These are phyloP conservation scores for sunflower (Helianthus annuus) DNA, from an alignment of 129 eudicot genomes.

Conservation along the genomic window DNA sequence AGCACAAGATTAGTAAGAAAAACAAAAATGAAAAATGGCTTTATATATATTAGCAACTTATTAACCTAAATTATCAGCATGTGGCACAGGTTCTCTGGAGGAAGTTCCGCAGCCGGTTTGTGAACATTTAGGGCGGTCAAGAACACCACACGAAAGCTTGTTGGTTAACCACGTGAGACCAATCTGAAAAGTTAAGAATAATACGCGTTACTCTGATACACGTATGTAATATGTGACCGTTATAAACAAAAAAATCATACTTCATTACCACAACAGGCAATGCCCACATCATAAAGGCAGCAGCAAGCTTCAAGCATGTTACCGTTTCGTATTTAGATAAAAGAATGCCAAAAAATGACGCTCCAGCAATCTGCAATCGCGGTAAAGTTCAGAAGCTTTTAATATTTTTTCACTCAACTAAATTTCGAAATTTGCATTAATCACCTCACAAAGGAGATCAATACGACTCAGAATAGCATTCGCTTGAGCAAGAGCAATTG, in stretches of 20 bases:
- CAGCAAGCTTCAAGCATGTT: constrained; percentile 83
- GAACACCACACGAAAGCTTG: constrained; percentile 89
- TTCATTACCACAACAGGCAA: constrained; percentile 80
- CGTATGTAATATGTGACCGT: neutral
- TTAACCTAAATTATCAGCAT: constrained; percentile 59
- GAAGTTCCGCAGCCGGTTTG: constrained; percentile 53
- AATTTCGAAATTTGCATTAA: neutral
- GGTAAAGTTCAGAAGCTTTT: constrained; percentile 7
- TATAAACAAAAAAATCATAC: constrained; percentile 8
- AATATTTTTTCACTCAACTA: constrained; percentile 13
- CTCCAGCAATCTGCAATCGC: constrained; percentile 87
- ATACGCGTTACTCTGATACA: constrained; percentile 7
- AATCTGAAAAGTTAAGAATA: constrained; percentile 43
- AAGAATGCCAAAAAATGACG: constrained; percentile 85
- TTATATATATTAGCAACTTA: neutral
- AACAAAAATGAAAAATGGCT: neutral
- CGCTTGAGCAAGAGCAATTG: constrained; percentile 97
- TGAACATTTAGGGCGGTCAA: constrained; percentile 67
- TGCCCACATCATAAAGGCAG: constrained; percentile 77
- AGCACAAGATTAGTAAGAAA: constrained; percentile 2
- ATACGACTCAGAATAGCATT: constrained; percentile 88
- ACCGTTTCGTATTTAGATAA: constrained; percentile 77
- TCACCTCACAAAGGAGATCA: constrained; percentile 95
- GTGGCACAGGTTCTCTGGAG: constrained; percentile 17
- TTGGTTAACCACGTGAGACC: constrained; percentile 89